These are phyloP conservation scores for Pythium guiyangense DNA, from an alignment of 352 stramenopile species.

Conservation along the genomic window DNA sequence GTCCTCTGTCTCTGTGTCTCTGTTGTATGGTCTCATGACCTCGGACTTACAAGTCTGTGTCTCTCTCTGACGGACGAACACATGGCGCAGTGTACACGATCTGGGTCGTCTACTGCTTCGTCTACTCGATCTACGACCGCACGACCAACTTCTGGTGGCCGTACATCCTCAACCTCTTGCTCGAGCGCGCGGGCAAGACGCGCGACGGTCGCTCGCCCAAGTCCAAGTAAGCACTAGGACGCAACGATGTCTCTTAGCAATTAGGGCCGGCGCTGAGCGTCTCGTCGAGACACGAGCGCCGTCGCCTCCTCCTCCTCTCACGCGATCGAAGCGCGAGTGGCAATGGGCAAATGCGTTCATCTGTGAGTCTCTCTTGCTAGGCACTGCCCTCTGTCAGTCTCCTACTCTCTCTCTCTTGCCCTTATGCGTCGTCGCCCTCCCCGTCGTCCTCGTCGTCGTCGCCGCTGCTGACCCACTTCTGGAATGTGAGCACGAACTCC, in stretches of 20 bases:
- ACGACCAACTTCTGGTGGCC: constrained; percentile 85
- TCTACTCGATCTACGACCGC: constrained; percentile 80
- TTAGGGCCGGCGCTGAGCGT: too few species aligned
- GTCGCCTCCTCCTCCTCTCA: too few species aligned
- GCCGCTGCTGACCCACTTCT: constrained; percentile 79
- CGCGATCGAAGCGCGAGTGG: too few species aligned
- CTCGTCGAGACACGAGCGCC: too few species aligned
- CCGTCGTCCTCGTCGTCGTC: constrained; percentile 24
- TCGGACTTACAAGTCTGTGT: too few species aligned
- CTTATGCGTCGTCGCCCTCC: not conserved
- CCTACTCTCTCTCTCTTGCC: not conserved
- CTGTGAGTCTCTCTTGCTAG: too few species aligned
- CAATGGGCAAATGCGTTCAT: not conserved
- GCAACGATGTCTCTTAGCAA: too few species aligned
- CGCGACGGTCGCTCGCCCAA: constrained; percentile 42
- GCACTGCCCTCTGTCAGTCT: too few species aligned
- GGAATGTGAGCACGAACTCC: constrained; percentile 87
- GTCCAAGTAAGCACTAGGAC: constrained; percentile 6
- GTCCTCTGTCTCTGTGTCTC: constrained; percentile 5
- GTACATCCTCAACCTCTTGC: constrained; percentile 78
- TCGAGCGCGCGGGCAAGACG: constrained; percentile 58
- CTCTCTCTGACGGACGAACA: too few species aligned
- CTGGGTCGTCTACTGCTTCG: constrained; percentile 81
- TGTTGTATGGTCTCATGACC: not conserved
- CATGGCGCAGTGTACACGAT: constrained; percentile 54